Evolutionary conservation across 2,329 filamentous ascomycete genomes (phyloP).

Genomic region (Magnaporthiopsis rhizophila): DNA sequence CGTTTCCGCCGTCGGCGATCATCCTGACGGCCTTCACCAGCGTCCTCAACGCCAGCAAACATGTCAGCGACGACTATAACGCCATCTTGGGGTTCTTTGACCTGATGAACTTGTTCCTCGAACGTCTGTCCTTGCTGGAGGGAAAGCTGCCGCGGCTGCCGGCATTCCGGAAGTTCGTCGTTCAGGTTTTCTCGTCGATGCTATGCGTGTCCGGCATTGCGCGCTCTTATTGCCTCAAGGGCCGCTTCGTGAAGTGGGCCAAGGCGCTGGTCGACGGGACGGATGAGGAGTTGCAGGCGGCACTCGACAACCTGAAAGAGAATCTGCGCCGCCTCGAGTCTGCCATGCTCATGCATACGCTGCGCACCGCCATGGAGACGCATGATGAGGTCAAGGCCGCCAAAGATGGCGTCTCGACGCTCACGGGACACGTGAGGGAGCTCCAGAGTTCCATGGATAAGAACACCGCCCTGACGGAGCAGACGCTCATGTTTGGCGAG

Average conservation of each 20-base stretch:
- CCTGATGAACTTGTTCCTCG: conserved; percentile 12
- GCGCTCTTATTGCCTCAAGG: conserved; percentile 6
- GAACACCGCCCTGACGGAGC: conserved; percentile 4
- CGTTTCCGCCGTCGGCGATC: conserved; percentile 24
- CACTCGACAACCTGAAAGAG: conserved; percentile 8
- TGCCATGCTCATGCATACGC: not conserved
- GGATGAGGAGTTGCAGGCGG: conserved; percentile 10
- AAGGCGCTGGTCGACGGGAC: conserved; percentile 9
- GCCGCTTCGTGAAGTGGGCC: conserved; percentile 11
- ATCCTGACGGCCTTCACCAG: conserved; percentile 26
- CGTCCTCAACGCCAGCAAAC: conserved; percentile 20
- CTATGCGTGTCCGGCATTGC: conserved; percentile 12
- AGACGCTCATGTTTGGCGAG: conserved; percentile 1
- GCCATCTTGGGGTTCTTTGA: conserved; percentile 29
- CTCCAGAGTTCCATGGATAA: conserved; percentile 4
- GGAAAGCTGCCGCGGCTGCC: conserved; percentile 8
- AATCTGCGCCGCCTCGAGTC: conserved; percentile 9
- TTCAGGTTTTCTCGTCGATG: conserved; percentile 10
- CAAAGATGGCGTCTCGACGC: not conserved
- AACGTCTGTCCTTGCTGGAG: conserved; percentile 9
- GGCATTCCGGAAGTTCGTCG: conserved; percentile 7
- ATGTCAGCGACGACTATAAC: conserved; percentile 29
- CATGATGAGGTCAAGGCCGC: conserved; percentile 1
- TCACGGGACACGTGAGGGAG: not conserved
- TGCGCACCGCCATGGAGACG: conserved; percentile 1